Conservation (phyloP, 2,329 filamentous ascomycete species). For the Stagonosporopsis cucurbitacearum region DNA sequence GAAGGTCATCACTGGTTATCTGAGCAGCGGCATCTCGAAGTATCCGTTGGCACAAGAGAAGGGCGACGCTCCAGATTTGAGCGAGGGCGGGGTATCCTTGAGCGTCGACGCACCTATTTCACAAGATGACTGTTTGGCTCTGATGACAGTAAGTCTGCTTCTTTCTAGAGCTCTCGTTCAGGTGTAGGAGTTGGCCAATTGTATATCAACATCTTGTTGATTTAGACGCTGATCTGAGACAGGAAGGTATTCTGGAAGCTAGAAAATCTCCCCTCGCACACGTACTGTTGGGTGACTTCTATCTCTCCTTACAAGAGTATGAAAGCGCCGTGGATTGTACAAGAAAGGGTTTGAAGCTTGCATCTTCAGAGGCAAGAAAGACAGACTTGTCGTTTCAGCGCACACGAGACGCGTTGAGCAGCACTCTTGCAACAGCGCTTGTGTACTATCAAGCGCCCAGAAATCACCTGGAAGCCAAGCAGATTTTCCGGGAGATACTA, state of each 20-base stretch:
- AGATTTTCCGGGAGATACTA: constrained; percentile 83
- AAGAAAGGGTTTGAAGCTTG: constrained; percentile 71
- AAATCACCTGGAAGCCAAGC: constrained; percentile 85
- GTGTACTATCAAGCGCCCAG: constrained; percentile 90
- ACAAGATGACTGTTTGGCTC: constrained; percentile 77
- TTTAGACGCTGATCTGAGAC: not conserved
- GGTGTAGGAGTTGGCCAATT: not conserved
- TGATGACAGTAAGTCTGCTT: constrained; percentile 66
- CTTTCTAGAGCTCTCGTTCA: not conserved
- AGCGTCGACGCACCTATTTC: constrained; percentile 64
- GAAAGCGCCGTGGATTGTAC: constrained; percentile 80
- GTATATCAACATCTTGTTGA: constrained; percentile 3
- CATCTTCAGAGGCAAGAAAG: constrained; percentile 66
- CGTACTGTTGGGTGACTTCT: constrained; percentile 82
- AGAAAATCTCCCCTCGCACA: constrained; percentile 79
- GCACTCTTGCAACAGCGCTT: constrained; percentile 82
- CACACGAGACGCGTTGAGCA: constrained; percentile 73
- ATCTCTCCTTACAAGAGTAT: constrained; percentile 83
- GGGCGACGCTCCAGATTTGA: constrained; percentile 54
- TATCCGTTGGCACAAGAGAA: constrained; percentile 64
- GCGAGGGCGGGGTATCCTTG: constrained; percentile 47
- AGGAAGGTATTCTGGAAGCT: constrained; percentile 56
- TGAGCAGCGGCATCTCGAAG: constrained; percentile 83
- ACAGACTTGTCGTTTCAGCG: constrained; percentile 72
- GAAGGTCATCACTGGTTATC: constrained; percentile 80